Percentiles rank a stretch among this genome's conserved stretches.
Conservation (phyloP, 2,329 filamentous ascomycete genomes). For the Hirsutella minnesotensis region DNA sequence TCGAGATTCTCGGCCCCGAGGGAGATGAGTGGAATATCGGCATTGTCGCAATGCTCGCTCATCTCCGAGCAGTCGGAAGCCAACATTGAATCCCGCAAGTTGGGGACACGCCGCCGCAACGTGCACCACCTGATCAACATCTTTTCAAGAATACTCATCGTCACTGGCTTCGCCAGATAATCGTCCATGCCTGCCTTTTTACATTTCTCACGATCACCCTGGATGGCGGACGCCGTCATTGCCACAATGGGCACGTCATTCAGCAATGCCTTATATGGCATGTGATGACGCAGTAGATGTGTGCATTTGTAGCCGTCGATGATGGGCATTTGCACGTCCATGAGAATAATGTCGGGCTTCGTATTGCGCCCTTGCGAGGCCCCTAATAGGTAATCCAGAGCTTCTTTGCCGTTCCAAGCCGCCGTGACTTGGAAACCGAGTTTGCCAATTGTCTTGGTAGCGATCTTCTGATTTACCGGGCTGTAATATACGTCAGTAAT, state of each 20-base stretch:
- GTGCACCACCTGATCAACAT: slow-evolving; percentile 61
- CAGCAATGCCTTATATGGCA: slow-evolving; percentile 48
- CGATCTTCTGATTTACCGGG: slow-evolving; percentile 64
- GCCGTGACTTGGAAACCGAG: slow-evolving; percentile 60
- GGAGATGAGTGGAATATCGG: slow-evolving; percentile 26
- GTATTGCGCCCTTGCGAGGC: slow-evolving; percentile 36
- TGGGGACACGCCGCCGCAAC: slow-evolving; percentile 13
- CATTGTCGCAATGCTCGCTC: slow-evolving; percentile 28
- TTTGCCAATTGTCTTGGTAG: slow-evolving; percentile 61
- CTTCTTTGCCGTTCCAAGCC: slow-evolving; percentile 69
- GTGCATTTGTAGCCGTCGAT: slow-evolving; percentile 71
- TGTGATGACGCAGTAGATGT: slow-evolving; percentile 56
- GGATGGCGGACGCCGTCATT: slow-evolving; percentile 72
- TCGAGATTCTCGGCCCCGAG: slow-evolving; percentile 15
- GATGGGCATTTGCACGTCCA: slow-evolving; percentile 68
- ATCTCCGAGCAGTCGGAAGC: slow-evolving; percentile 34
- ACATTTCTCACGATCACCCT: slow-evolving; percentile 66
- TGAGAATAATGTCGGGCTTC: slow-evolving; percentile 63
- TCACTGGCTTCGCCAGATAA: slow-evolving; percentile 63
- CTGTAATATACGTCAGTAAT: slow-evolving; percentile 13
- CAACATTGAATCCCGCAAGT: slow-evolving; percentile 14
- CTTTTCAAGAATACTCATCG: slow-evolving; percentile 52
- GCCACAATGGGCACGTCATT: slow-evolving; percentile 61
- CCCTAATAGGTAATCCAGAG: slow-evolving; percentile 56
- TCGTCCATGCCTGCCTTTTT: slow-evolving; percentile 66